These are phyloP conservation scores for Hirsutella rhossiliensis DNA, from an alignment of 2,329 filamentous ascomycete species.

Conservation along the genomic window DNA sequence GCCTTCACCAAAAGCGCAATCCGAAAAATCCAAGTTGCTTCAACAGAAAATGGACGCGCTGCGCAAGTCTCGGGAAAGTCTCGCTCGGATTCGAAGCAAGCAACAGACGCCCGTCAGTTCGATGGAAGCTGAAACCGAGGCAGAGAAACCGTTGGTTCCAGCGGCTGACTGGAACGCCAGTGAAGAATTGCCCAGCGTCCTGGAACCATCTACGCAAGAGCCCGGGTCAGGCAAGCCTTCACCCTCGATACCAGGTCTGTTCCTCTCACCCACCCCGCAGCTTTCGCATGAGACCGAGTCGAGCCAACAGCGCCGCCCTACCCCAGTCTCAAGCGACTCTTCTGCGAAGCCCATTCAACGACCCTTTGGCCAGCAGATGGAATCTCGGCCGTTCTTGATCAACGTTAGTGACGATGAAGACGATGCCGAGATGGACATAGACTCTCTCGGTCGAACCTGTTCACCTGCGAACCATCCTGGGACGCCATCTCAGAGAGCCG, in stretches of 20 bases:
- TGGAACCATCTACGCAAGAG: neutral
- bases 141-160: conserved; percentile 3
- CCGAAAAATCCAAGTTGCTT: conserved; percentile 60
- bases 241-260: conserved; percentile 24
- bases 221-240: conserved; percentile 1
- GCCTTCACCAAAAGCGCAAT: conserved; percentile 26
- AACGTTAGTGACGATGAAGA: conserved; percentile 68
- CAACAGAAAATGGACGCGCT: conserved; percentile 70
- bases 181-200: neutral
- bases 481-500: conserved; percentile 20
- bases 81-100: conserved; percentile 15
- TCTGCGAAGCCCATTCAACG: conserved; percentile 38
- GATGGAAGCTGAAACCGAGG: neutral
- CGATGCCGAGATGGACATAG: conserved; percentile 57
- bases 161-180: neutral
- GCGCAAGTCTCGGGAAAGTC: conserved; percentile 41
- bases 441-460: conserved; percentile 35
- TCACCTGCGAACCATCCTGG: conserved; percentile 18
- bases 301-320: conserved; percentile 36
- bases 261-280: conserved; percentile 17
- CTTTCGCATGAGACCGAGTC: conserved; percentile 8
- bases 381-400: conserved; percentile 60
- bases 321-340: conserved; percentile 57
- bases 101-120: neutral
- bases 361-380: conserved; percentile 46